Evolutionary conservation across 2,329 filamentous ascomycete genomes (phyloP), one percentile per base, ranked within the genome.

Genomic region (Dactylellina cionopaga): DNA sequence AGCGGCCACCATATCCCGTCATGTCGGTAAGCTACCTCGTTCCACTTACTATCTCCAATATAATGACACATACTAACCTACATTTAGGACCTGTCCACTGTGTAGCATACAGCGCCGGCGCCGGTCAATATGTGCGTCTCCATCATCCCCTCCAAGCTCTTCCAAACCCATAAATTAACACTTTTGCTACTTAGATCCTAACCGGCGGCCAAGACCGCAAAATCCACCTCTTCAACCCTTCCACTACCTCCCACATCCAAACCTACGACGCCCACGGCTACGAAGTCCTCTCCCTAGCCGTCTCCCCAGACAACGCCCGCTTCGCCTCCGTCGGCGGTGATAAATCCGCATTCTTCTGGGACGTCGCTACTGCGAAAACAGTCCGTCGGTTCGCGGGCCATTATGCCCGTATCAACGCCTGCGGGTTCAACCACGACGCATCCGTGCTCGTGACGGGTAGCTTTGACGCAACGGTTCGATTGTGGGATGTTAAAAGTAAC

Each of bases 301-400:
- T 97, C 52, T 83, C 87, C 5, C 78, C 83, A 22, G 89, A 92
- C 82, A 99, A 99, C 81, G 86, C 92, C 75, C 88, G 88, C 43
- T 97, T 99, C 80, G 89, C 89, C 7, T 93, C 89, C n/a, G 87
- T 88, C 0, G 95, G 95, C 76, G 95, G 95, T 69, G 95, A 99
- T 82, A 91, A 94, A 76, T 85, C 87, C 73, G 92, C 96, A 0
- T 97, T 97, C 79, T 84, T 97, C 3, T 98, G 95, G 95, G 95
- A 99, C 80, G 95, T 98, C 0, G 85, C 89, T 47, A 90, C 89
- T 1, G 92, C 90, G 15, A 85, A 87, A 76, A 96, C 94, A 2
- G 82, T 90, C 24, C 86, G 91, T 19, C 86, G 95, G 25, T 95
- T 94, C 80, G 84, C 84, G 39, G 90, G 89, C 0, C 91, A 95